Conservation (phyloP, 768 basidiomycete species). For the Tylopilus vinaceipallidus region DNA sequence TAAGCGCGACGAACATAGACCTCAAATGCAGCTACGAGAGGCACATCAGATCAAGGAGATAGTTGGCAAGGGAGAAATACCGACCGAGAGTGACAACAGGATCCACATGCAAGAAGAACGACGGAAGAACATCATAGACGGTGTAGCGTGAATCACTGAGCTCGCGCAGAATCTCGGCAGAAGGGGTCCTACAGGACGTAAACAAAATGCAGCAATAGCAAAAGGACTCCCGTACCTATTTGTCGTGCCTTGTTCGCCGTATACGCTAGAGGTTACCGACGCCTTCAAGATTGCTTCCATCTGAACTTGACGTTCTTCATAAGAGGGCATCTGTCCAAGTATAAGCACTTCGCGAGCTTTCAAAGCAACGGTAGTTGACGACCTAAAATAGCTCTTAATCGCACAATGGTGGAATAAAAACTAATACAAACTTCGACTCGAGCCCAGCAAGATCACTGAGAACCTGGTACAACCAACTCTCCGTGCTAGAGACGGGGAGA, state of each 20-base stretch:
- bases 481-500: slow-evolving; percentile 70
- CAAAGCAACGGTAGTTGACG: slow-evolving; percentile 86
- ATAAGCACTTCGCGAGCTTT: slow-evolving; percentile 98
- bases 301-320: slow-evolving; percentile 89
- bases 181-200: slow-evolving; percentile 59
- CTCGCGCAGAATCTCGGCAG: slow-evolving; percentile 84
- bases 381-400: slow-evolving; percentile 43
- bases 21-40: slow-evolving; percentile 77
- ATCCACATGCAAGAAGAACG: slow-evolving; percentile 90
- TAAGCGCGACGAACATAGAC: slow-evolving; percentile 96
- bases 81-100: slow-evolving; percentile 79
- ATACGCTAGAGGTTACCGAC: slow-evolving; percentile 82
- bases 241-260: slow-evolving; percentile 75
- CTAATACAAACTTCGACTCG: slow-evolving; percentile 74
- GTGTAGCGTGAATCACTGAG: slow-evolving; percentile 95
- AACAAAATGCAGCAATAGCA: neutral
- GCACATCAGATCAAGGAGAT: neutral
- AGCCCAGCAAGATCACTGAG: slow-evolving; percentile 80
- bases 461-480: slow-evolving; percentile 71
- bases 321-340: slow-evolving; percentile 93
- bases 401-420: neutral
- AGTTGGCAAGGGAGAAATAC: slow-evolving; percentile 22
- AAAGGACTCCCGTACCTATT: slow-evolving; percentile 46
- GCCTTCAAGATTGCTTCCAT: slow-evolving; percentile 93
- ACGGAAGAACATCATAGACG: slow-evolving; percentile 94